Conservation (phyloP, 2,329 filamentous ascomycete genomes). For the Diaporthe velutina region DNA sequence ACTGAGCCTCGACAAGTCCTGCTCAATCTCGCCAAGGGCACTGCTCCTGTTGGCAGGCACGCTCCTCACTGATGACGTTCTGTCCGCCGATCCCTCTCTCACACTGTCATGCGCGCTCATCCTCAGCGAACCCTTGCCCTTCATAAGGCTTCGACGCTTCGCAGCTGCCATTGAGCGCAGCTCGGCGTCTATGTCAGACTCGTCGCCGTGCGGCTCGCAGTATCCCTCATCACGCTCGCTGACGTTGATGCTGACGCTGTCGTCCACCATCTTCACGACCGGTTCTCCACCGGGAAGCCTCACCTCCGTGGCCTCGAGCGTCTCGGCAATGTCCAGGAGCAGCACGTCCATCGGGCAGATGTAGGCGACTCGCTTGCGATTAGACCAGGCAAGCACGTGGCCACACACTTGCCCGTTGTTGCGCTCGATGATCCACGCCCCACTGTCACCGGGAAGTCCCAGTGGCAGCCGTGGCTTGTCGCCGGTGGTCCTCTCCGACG, state of each 20-base stretch:
- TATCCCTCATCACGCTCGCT: conserved; percentile 69
- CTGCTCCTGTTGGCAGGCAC: conserved; percentile 1
- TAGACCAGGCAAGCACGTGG: conserved; percentile 90
- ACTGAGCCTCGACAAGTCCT: conserved; percentile 32
- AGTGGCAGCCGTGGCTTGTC: conserved; percentile 53
- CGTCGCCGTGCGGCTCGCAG: conserved; percentile 62
- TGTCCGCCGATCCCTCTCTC: conserved; percentile 1
- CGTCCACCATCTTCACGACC: conserved; percentile 50
- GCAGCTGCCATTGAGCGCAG: conserved; percentile 37
- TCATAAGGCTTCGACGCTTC: conserved; percentile 36
- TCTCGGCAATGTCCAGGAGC: conserved; percentile 85
- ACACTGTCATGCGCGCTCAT: background rate
- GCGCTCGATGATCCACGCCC: conserved; percentile 92
- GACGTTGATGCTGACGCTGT: conserved; percentile 52
- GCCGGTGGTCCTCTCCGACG: conserved; percentile 33
- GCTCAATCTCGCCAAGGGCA: conserved; percentile 18
- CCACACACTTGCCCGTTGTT: conserved; percentile 85
- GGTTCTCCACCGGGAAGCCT: conserved; percentile 74
- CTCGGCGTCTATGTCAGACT: conserved; percentile 31
- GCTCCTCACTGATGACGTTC: conserved; percentile 18
- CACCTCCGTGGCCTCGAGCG: conserved; percentile 78
- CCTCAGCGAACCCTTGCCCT: conserved; percentile 38
- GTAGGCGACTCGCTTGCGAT: conserved; percentile 84
- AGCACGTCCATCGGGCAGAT: conserved; percentile 96
- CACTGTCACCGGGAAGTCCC: conserved; percentile 87